These are phyloP conservation scores for Trypanosoma brucei DNA, from an alignment of 208 protist species.

Conservation along the genomic window DNA sequence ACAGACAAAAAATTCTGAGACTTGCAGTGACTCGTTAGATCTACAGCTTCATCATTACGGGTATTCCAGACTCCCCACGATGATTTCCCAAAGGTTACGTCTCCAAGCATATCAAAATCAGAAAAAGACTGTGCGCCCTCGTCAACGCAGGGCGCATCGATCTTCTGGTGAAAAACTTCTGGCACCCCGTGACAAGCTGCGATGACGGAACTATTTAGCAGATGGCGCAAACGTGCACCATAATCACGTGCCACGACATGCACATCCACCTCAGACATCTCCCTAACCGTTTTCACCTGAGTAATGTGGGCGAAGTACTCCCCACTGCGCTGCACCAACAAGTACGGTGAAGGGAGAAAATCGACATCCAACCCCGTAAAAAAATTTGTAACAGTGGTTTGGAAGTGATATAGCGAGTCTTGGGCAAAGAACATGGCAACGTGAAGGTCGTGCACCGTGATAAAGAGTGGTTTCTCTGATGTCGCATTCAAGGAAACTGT, in stretches of 20 bases:
- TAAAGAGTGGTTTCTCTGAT: constrained; percentile 24
- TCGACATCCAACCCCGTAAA: constrained; percentile 27
- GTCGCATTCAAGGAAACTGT: constrained; percentile 17
- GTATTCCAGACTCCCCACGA: constrained; percentile 6
- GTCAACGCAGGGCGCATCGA: background rate
- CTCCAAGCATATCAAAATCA: constrained; percentile 24
- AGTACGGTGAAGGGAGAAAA: constrained; percentile 33
- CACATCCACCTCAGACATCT: background rate
- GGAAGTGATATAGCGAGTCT: constrained; percentile 42
- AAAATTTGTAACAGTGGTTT: constrained; percentile 28
- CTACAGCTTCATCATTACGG: constrained; percentile 8
- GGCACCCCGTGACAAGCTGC: background rate
- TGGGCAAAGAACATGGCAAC: constrained; percentile 46
- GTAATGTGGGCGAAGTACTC: constrained; percentile 26
- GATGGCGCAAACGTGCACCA: constrained; percentile 1
- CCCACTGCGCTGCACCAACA: constrained; percentile 53
- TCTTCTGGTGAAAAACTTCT: background rate
- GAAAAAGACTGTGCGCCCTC: background rate
- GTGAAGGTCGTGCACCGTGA: constrained; percentile 39
- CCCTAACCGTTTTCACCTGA: constrained; percentile 1
- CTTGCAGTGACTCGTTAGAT: constrained; percentile 9
- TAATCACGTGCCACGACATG: constrained; percentile 14
- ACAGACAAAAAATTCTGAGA: constrained; percentile 22
- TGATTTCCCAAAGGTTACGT: background rate
- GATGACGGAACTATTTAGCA: constrained; percentile 15